A percentile compares a stretch with the other conserved stretches of the same genome.
These are phyloP conservation scores for Buxus sempervirens DNA, from an alignment of 164 flowering plant genomes.

Conservation along the genomic window DNA sequence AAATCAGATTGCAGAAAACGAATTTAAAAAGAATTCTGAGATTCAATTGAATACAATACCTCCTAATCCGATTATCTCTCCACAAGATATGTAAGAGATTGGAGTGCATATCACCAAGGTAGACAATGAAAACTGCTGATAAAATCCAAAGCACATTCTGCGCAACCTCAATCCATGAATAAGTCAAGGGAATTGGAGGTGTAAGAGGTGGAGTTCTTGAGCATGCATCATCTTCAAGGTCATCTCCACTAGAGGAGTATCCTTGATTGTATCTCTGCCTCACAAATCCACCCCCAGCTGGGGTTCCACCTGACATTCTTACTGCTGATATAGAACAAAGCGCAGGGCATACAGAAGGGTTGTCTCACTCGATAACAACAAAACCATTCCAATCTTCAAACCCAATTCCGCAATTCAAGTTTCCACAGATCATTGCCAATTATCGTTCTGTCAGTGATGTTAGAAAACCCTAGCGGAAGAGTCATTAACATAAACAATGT, in stretches of 20 bases:
- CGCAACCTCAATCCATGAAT: conserved; percentile 62
- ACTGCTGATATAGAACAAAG: conserved; percentile 2
- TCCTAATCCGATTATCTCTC: conserved; percentile 68
- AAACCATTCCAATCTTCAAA: conserved; percentile 5
- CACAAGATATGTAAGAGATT: conserved; percentile 65
- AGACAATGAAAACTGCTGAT: conserved; percentile 65
- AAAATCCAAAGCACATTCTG: conserved; percentile 84
- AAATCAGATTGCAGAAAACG: background rate
- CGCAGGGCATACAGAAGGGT: conserved; percentile 8
- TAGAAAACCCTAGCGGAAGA: conserved; percentile 6
- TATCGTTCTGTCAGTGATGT: background rate
- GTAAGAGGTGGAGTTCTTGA: conserved; percentile 35
- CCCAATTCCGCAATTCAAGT: conserved; percentile 2
- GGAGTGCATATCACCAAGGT: conserved; percentile 68
- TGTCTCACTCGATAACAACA: conserved; percentile 5
- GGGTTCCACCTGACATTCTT: conserved; percentile 78
- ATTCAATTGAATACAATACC: conserved; percentile 33
- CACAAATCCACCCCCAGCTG: conserved; percentile 53
- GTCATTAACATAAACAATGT: background rate
- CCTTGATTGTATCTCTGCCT: conserved; percentile 92
- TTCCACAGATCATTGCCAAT: conserved; percentile 1
- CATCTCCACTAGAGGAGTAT: conserved; percentile 70
- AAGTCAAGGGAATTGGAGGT: conserved; percentile 27
- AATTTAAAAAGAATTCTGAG: background rate
- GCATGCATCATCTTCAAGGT: conserved; percentile 83